Conservation (phyloP, 2,329 filamentous ascomycete genomes). For the Metarhizium rileyi region DNA sequence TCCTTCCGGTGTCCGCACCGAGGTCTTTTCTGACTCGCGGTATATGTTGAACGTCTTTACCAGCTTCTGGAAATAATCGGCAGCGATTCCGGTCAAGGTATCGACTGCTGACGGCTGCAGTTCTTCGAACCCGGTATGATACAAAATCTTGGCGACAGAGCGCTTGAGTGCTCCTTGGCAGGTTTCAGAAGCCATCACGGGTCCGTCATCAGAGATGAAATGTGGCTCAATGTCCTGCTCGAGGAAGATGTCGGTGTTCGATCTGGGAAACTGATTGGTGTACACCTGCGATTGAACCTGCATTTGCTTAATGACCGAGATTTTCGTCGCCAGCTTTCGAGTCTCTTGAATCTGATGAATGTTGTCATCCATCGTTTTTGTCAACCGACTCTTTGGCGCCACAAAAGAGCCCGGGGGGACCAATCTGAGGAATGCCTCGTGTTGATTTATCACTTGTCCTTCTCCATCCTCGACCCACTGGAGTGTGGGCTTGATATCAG, state of each 20-base stretch:
- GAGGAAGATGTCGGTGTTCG: constrained; percentile 78
- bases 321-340: constrained; percentile 89
- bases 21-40: constrained; percentile 69
- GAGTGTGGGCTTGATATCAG: constrained; percentile 68
- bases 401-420: constrained; percentile 67
- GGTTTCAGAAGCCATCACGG: constrained; percentile 74
- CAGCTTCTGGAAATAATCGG: constrained; percentile 82
- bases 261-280: constrained; percentile 96
- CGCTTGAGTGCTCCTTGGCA: constrained; percentile 80
- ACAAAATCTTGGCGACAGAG: constrained; percentile 89
- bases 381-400: constrained; percentile 62
- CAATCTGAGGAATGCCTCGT: constrained; percentile 73
- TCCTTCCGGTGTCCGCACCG: constrained; percentile 36
- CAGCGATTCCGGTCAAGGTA: constrained; percentile 77
- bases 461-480: constrained; percentile 86
- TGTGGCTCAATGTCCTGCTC: constrained; percentile 84
- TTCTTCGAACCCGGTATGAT: constrained; percentile 93
- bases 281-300: constrained; percentile 97
- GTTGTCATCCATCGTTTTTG: constrained; percentile 78
- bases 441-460: constrained; percentile 79
- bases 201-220: constrained; percentile 79
- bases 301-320: constrained; percentile 98
- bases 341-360: constrained; percentile 95
- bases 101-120: constrained; percentile 92
- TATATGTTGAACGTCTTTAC: constrained; percentile 72